phyloP scores from a whole-genome alignment of 352 stramenopile species.

The Phytopythium mirpurense region DNA sequence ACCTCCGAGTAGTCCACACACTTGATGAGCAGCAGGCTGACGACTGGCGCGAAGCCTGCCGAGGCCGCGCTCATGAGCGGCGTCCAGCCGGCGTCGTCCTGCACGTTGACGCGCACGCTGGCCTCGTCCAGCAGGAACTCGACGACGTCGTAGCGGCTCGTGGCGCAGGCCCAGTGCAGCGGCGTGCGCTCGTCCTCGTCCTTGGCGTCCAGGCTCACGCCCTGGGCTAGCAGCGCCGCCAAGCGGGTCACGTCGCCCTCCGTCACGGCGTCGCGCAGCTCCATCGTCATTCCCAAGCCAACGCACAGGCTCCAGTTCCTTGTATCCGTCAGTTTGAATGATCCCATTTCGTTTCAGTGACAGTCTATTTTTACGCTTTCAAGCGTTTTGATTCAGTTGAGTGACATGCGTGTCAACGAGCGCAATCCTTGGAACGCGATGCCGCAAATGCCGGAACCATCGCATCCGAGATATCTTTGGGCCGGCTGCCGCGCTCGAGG shows the following conservation, averaged over 20 bases:
- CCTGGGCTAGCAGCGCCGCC: constrained; percentile 21
- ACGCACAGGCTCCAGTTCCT: too few relatives aligned
- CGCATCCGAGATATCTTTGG: constrained; percentile 6
- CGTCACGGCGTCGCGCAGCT: constrained; percentile 21
- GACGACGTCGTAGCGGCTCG: constrained; percentile 39
- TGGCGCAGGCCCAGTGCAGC: constrained; percentile 58
- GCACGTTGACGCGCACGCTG: constrained; percentile 41
- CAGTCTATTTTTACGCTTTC: too few relatives aligned
- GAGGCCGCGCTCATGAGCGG: constrained; percentile 72
- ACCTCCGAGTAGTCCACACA: constrained; percentile 10
- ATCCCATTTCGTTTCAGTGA: background rate
- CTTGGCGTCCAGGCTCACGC: constrained; percentile 36
- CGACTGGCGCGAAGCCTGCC: constrained; percentile 49
- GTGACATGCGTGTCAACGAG: constrained; percentile 5
- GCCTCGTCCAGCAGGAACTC: constrained; percentile 46
- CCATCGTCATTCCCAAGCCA: constrained; percentile 9
- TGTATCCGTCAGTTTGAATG: too few relatives aligned
- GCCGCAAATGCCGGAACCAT: too few relatives aligned
- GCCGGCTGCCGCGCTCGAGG: too few relatives aligned
- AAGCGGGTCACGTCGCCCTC: constrained; percentile 24
- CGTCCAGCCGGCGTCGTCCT: constrained; percentile 74
- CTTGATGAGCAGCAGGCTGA: constrained; percentile 50
- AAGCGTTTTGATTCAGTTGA: background rate
- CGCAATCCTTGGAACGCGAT: too few relatives aligned
- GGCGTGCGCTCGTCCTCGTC: constrained; percentile 72